phyloP scores from a whole-genome alignment of 148 eudicot species.

The Limonium bicolor region DNA sequence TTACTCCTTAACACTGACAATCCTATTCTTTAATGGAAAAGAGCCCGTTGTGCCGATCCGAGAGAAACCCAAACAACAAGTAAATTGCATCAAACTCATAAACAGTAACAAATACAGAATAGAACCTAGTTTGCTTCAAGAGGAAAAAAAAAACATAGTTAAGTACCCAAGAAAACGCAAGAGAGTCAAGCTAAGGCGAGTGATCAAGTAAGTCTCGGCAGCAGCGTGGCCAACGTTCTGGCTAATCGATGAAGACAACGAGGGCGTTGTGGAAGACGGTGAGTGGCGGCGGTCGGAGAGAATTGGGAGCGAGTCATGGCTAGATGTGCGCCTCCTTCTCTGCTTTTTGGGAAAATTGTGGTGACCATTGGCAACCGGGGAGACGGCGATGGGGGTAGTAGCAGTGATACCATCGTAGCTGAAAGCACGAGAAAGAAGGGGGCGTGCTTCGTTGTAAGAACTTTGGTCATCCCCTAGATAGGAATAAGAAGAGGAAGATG shows the following conservation, averaged over 20 bases:
- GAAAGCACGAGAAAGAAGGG: conserved; percentile 30
- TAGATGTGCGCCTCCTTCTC: conserved; percentile 25
- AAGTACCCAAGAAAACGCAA: conserved; percentile 31
- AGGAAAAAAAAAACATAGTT: background rate
- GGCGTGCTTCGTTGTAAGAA: conserved; percentile 10
- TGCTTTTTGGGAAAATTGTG: conserved; percentile 9
- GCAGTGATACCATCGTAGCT: conserved; percentile 14
- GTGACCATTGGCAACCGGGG: background rate
- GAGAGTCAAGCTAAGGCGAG: conserved; percentile 15
- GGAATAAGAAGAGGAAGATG: conserved; percentile 13
- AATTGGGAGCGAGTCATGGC: conserved; percentile 19
- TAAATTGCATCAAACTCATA: background rate
- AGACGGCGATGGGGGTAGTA: background rate
- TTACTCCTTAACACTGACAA: no score
- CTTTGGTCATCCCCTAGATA: conserved; percentile 13
- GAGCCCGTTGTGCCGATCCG: no score
- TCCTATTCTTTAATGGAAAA: no score
- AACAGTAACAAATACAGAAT: background rate
- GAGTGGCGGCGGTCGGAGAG: background rate
- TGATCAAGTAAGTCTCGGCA: conserved; percentile 14
- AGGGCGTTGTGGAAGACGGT: no score
- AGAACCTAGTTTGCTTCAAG: background rate
- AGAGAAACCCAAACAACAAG: no score
- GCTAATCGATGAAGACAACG: conserved; percentile 8
- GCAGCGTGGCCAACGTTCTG: conserved; percentile 15